phyloP scores from a whole-genome alignment of 2,329 filamentous ascomycete species.

The Scortechinia acanthostroma region DNA sequence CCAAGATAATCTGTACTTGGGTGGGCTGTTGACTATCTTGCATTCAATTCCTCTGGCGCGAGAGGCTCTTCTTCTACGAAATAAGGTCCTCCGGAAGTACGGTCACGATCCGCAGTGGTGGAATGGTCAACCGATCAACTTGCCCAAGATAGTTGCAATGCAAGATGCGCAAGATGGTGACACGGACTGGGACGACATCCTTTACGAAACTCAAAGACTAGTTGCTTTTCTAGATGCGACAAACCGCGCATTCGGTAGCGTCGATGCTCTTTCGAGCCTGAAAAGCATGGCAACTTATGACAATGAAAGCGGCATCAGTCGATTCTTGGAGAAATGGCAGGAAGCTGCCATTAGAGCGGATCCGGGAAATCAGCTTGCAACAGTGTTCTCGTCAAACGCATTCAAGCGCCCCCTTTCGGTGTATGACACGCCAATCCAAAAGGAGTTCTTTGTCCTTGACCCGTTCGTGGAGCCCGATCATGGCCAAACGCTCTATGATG shows the following conservation, averaged over 20 bases:
- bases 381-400: conserved; percentile 34
- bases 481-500: conserved; percentile 39
- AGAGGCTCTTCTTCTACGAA: conserved; percentile 43
- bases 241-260: conserved; percentile 48
- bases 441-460: conserved; percentile 25
- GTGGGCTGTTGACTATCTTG: conserved; percentile 51
- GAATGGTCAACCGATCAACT: conserved; percentile 42
- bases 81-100: conserved; percentile 35
- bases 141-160: conserved; percentile 38
- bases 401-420: conserved; percentile 20
- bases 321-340: conserved; percentile 40
- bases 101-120: conserved; percentile 52
- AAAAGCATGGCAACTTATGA: conserved; percentile 20
- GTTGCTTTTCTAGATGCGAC: conserved; percentile 54
- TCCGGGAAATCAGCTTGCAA: conserved; percentile 27
- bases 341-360: conserved; percentile 29
- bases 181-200: conserved; percentile 30
- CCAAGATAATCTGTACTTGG: conserved; percentile 40
- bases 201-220: conserved; percentile 50
- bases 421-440: conserved; percentile 14
- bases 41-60: conserved; percentile 50
- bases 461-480: conserved; percentile 22
- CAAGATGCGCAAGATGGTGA: conserved; percentile 19
- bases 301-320: conserved; percentile 24
- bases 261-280: conserved; percentile 35